A percentile compares a stretch with the other conserved stretches of the same genome.
Evolutionary conservation across 2,329 filamentous ascomycete genomes (phyloP).

Genomic region (Lecanosticta acicola): DNA sequence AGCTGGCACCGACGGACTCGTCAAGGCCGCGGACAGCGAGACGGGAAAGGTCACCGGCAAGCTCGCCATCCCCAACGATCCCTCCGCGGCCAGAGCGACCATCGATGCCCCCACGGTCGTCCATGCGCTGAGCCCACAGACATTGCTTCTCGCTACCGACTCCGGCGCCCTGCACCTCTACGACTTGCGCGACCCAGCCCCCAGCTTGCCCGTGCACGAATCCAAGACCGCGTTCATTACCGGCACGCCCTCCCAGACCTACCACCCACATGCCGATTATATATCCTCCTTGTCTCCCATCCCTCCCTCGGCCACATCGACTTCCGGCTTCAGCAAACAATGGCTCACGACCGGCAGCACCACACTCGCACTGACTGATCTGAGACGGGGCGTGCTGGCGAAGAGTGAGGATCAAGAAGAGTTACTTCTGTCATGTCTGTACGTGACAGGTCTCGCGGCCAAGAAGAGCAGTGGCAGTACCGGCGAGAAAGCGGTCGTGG

Average conservation of each 20-base stretch:
- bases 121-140: conserved; percentile 79
- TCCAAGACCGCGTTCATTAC: conserved; percentile 43
- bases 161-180: conserved; percentile 83
- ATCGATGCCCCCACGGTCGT: conserved; percentile 74
- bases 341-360: conserved; percentile 92
- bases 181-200: conserved; percentile 61
- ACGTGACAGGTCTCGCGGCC: conserved; percentile 70
- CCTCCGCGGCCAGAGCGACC: conserved; percentile 38
- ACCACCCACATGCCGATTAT: conserved; percentile 87
- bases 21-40: conserved; percentile 55
- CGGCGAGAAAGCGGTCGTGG: conserved; percentile 69
- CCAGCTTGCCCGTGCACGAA: conserved; percentile 34
- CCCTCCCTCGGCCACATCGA: conserved; percentile 72
- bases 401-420: conserved; percentile 94
- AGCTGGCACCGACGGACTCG: conserved; percentile 57
- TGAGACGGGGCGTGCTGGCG: conserved; percentile 77
- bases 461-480: conserved; percentile 57
- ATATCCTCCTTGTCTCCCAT: conserved; percentile 82
- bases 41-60: conserved; percentile 72
- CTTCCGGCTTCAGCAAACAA: conserved; percentile 85
- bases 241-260: conserved; percentile 67
- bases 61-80: conserved; percentile 62
- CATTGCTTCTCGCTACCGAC: conserved; percentile 82
- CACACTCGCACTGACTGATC: conserved; percentile 82
- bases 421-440: conserved; percentile 75